These are phyloP conservation scores for Solanum hybrid DNA, from an alignment of 305 asterid genomes.

Conservation along the genomic window DNA sequence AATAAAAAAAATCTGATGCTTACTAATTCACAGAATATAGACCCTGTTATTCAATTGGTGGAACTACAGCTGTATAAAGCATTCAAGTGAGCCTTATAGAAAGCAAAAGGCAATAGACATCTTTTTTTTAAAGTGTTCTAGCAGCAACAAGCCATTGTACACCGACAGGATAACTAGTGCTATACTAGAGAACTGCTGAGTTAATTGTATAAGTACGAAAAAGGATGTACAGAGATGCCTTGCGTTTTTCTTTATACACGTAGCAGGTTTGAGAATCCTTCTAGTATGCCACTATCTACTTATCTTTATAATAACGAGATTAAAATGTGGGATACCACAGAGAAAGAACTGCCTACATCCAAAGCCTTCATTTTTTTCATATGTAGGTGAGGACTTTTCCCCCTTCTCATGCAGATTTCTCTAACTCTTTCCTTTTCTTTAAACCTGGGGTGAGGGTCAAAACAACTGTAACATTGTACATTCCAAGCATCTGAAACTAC, in stretches of 20 bases:
- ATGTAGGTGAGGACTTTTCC: not conserved
- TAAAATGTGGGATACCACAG: not conserved
- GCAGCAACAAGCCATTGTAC: not conserved
- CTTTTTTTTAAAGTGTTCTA: not conserved
- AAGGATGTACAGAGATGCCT: not conserved
- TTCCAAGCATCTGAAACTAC: not conserved
- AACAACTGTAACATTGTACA: not conserved
- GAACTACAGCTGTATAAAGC: not conserved
- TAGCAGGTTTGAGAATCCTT: not conserved
- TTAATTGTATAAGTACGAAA: not conserved
- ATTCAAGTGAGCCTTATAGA: not conserved
- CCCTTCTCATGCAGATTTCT: not conserved
- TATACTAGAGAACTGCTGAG: not conserved
- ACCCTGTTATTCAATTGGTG: not conserved
- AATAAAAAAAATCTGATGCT: not conserved
- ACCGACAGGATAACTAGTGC: not conserved
- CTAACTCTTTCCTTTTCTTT: not conserved
- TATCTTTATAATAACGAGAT: not conserved
- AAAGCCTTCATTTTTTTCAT: not conserved
- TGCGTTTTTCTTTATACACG: not conserved
- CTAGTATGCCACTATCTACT: not conserved
- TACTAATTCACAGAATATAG: not conserved
- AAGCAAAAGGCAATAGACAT: not conserved
- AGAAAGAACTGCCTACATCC: not conserved
- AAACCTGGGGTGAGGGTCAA: not conserved